A percentile compares a stretch with the other conserved stretches of the same genome.
phyloP scores from a whole-genome alignment of 352 stramenopile genomes.

The Phytophthora macrochlamydospora region DNA sequence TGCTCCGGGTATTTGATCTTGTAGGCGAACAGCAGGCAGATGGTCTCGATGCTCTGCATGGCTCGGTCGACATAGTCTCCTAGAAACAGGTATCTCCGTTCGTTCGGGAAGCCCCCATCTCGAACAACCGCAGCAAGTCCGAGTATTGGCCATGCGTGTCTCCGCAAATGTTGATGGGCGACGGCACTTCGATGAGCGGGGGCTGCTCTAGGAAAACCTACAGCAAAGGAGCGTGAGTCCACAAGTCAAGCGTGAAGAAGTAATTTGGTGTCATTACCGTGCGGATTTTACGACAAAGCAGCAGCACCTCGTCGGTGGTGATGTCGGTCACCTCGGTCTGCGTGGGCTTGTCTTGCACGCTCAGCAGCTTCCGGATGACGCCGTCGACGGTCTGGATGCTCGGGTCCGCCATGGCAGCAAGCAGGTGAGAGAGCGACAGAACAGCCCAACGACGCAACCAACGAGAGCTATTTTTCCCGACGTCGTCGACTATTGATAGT shows the following conservation, averaged over 20 bases:
- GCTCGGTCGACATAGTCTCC: conserved; percentile 95
- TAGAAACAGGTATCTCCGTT: conserved; percentile 70
- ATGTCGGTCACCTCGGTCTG: conserved; percentile 84
- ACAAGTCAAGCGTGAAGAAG: background rate
- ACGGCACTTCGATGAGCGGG: conserved; percentile 94
- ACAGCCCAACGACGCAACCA: background rate
- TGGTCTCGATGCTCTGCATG: conserved; percentile 98
- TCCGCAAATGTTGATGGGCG: conserved; percentile 97
- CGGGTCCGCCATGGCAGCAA: conserved; percentile 41
- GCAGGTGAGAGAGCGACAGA: background rate
- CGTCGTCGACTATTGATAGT: too few species aligned
- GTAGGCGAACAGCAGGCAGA: conserved; percentile 97
- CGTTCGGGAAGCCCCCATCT: conserved; percentile 91
- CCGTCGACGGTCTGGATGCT: conserved; percentile 65
- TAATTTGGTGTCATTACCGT: conserved; percentile 36
- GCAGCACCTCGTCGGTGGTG: conserved; percentile 77
- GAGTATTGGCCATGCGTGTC: conserved; percentile 99
- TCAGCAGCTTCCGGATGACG: conserved; percentile 77
- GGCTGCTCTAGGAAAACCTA: conserved; percentile 92
- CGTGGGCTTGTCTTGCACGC: conserved; percentile 72
- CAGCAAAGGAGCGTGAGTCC: background rate
- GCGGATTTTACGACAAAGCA: conserved; percentile 79
- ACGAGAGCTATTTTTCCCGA: background rate
- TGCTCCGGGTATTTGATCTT: conserved; percentile 99
- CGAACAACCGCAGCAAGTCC: conserved; percentile 97